Evolutionary conservation across 148 eudicot species (phyloP), one percentile per base, ranked within the genome.

Genomic region (Bassia scoparia): DNA sequence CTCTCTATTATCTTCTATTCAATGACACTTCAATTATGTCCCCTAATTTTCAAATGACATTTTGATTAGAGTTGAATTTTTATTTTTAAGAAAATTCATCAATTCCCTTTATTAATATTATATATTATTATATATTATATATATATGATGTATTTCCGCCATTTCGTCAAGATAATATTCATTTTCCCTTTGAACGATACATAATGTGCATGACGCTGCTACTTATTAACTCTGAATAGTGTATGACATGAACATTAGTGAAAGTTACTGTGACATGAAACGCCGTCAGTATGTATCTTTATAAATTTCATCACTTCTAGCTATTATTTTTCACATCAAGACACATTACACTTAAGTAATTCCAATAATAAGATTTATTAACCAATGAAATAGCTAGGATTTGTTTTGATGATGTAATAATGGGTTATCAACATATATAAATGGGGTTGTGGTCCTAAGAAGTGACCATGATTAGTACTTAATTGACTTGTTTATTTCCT

Each of bases 261-360:
- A n/a, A n/a, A n/a, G n/a, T n/a, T n/a, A n/a, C n/a, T n/a, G n/a
- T n/a, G n/a, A n/a, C n/a, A n/a, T n/a, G n/a, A n/a, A n/a, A n/a
- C n/a, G n/a, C n/a, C n/a, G n/a, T n/a, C n/a, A n/a, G n/a, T n/a
- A n/a, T n/a, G n/a, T 37, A 63, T 37, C 67, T 38, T 37, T n/a
- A 37, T 35, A 14, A 21, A 61, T 0, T 62, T 31, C n/a, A n/a
- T 30, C 20, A 60, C 15, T 35, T 21, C 17, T 65, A 65, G 31
- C 12, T n/a, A n/a, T n/a, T n/a, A n/a, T n/a, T n/a, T 38, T 41
- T 62, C 50, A 65, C 16, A 66, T 66, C 69, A 66, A 66, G 69
- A 66, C 69, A 66, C 69, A 66, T 33, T 66, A 66, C 69, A 66
- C 52, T 66, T 66, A 53, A 66, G 69, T 66, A 66, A 43, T 66